Percentiles rank a stretch among this genome's conserved stretches.
These are phyloP conservation scores for Isoetes engelmannii DNA, from an alignment of 83 land plant genomes.

Conservation along the genomic window DNA sequence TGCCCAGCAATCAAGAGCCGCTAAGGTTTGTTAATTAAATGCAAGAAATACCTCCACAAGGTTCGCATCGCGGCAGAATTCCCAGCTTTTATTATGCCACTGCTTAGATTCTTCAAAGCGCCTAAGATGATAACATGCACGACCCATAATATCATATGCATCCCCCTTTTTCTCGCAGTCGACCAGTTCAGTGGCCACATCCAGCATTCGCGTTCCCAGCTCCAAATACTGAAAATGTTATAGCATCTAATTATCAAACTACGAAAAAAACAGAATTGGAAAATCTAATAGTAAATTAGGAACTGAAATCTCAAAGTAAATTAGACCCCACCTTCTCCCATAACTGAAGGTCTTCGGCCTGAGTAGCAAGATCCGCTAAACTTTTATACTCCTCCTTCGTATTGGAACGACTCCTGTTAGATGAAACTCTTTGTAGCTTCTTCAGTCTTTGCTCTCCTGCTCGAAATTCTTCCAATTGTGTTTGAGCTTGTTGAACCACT, in stretches of 20 bases:
- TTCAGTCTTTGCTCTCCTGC: conserved; percentile 66
- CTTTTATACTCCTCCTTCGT: conserved; percentile 43
- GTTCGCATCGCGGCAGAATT: conserved; percentile 51
- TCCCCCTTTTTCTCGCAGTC: conserved; percentile 88
- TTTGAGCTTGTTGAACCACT: conserved; percentile 54
- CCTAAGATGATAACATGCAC: conserved; percentile 72
- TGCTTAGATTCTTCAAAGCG: conserved; percentile 62
- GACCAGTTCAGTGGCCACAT: conserved; percentile 52
- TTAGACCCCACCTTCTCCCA: conserved; percentile 55
- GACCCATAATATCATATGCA: conserved; percentile 64
- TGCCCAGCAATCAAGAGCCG: neutral
- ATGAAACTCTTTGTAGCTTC: conserved; percentile 42
- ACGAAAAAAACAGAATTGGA: neutral
- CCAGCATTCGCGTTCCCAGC: conserved; percentile 61
- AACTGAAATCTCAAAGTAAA: conserved; percentile 1
- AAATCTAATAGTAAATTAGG: neutral
- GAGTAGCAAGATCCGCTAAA: conserved; percentile 57
- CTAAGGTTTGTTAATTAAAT: neutral
- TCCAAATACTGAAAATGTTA: conserved; percentile 44
- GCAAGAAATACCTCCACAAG: conserved; percentile 61
- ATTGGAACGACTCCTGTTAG: conserved; percentile 34
- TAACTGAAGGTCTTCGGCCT: conserved; percentile 53
- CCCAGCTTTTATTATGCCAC: conserved; percentile 78
- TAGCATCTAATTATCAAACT: neutral
- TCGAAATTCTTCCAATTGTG: conserved; percentile 46